Base-by-base conservation (phyloP, 163 green algal genomes). In the Coccomyxa subellipsoidea region DNA sequence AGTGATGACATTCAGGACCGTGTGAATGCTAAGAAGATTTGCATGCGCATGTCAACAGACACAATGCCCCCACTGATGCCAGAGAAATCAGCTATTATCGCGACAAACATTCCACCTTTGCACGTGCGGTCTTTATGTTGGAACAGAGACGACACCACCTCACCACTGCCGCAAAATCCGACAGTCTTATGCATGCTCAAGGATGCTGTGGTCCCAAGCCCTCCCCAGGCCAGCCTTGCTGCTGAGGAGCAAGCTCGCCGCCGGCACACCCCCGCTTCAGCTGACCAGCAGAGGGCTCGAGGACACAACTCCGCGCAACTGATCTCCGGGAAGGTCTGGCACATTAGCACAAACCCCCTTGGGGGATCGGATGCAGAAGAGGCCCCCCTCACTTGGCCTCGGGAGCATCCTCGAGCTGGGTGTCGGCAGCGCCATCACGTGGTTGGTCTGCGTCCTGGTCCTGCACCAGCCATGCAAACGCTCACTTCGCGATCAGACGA, bases 381-480 rank as follows among this genome's bases (percentile, higher is more conserved):
- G 66, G 66, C 2, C 27, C 29, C 66, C 6, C 66, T 73, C 66
- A 73, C 66, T 73, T 73, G 66, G 66, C 70, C 70, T 77, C 70
- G 32, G 32, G 70, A 72, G 84, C 84, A 59, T 87, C 84, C 84
- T 87, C 84, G 36, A 87, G 80, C 77, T 85, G 83, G 7, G 79
- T 81, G 79, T 87, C 80, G 31, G 38, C 79, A 40, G 66, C 77
- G 37, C 37, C 84, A 27, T 87, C 84, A 66, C 84, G 80, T 81
- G 79, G 83, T 69, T 87, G 84, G 35, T 87, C 84, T 69, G 83
- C 66, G 37, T 87, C 84, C 79, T 87, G 84, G 77, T 87, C 84
- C 84, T 87, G 69, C 80, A 83, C 0, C 5, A 10, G 8, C 9
- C 47, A 59, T 18, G 15, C 47, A 59, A 12, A 12, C 47, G 1